A percentile compares a stretch with the other conserved stretches of the same genome.
phyloP scores from a whole-genome alignment of 306 rosid species.

The Aeschynomene evenia region DNA sequence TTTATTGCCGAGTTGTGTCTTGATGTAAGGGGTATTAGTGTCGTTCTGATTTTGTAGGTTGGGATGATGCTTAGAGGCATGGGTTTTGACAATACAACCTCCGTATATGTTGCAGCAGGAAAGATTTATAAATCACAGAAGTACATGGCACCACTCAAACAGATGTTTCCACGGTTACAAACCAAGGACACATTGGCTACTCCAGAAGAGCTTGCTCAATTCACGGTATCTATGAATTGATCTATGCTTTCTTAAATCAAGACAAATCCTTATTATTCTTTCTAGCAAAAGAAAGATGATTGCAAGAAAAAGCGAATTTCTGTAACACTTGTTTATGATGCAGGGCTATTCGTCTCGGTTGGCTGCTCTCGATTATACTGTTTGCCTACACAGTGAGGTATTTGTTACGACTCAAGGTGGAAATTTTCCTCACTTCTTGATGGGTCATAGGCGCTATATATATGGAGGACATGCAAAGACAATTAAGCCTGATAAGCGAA shows the following conservation, averaged over 20 bases:
- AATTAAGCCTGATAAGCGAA: slow-evolving; percentile 90
- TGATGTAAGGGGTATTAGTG: not conserved
- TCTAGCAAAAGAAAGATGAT: slow-evolving; percentile 24
- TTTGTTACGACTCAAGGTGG: slow-evolving; percentile 98
- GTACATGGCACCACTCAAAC: slow-evolving; percentile 91
- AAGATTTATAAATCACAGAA: slow-evolving; percentile 78
- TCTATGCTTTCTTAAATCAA: slow-evolving; percentile 8
- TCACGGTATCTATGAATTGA: slow-evolving; percentile 54
- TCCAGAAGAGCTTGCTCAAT: slow-evolving; percentile 81
- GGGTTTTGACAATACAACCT: slow-evolving; percentile 90
- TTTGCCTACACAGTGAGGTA: slow-evolving; percentile 93
- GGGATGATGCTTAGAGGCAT: slow-evolving; percentile 98
- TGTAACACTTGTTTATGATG: slow-evolving; percentile 44
- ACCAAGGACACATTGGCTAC: slow-evolving; percentile 80
- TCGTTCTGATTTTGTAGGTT: slow-evolving; percentile 52
- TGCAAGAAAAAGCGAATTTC: not conserved
- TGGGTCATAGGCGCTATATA: slow-evolving; percentile 85
- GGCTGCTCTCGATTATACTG: slow-evolving; percentile 98
- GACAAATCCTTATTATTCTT: slow-evolving; percentile 26
- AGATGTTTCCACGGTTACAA: slow-evolving; percentile 90
- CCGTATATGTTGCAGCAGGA: slow-evolving; percentile 89
- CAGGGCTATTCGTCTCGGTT: slow-evolving; percentile 93
- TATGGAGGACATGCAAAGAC: slow-evolving; percentile 92
- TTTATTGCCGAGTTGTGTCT: not conserved
- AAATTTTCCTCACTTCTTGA: slow-evolving; percentile 96